Conservation (phyloP, 2,329 filamentous ascomycete genomes). For the Lanzia echinophila region DNA sequence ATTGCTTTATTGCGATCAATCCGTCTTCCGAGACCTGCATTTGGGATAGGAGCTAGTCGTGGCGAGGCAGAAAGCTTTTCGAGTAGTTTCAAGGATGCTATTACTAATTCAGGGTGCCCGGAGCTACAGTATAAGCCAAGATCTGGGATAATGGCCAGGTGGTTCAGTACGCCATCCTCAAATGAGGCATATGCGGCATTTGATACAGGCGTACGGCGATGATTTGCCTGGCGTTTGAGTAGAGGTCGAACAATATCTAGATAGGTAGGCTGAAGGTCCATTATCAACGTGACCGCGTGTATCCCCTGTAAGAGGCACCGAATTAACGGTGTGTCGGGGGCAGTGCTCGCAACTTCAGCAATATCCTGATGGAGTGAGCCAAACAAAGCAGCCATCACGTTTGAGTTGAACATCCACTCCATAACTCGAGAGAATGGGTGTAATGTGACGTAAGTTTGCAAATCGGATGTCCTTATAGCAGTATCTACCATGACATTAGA, state of each 20-base stretch:
- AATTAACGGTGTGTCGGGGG: conserved; percentile 74
- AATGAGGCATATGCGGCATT: conserved; percentile 79
- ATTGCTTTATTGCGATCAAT: conserved; percentile 73
- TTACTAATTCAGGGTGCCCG: conserved; percentile 71
- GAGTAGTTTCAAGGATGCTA: conserved; percentile 74
- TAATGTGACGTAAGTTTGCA: conserved; percentile 73
- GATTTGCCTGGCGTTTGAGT: conserved; percentile 58
- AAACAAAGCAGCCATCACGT: conserved; percentile 74
- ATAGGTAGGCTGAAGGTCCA: conserved; percentile 87
- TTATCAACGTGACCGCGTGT: conserved; percentile 72
- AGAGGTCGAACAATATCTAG: conserved; percentile 79
- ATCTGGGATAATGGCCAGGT: conserved; percentile 71
- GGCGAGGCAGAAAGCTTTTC: conserved; percentile 81
- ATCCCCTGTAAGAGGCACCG: conserved; percentile 73
- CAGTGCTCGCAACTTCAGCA: conserved; percentile 62
- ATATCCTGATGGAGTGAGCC: conserved; percentile 70
- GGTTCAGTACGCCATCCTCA: conserved; percentile 81
- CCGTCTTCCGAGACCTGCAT: conserved; percentile 18
- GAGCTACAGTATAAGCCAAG: conserved; percentile 83
- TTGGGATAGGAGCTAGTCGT: conserved; percentile 38
- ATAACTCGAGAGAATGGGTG: conserved; percentile 93
- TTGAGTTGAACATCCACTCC: conserved; percentile 97
- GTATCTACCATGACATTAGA: conserved; percentile 69
- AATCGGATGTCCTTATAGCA: conserved; percentile 65
- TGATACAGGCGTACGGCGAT: conserved; percentile 55